phyloP scores from a whole-genome alignment of 1,284 basidiomycete genomes.

The Cryptococcus sp. region DNA sequence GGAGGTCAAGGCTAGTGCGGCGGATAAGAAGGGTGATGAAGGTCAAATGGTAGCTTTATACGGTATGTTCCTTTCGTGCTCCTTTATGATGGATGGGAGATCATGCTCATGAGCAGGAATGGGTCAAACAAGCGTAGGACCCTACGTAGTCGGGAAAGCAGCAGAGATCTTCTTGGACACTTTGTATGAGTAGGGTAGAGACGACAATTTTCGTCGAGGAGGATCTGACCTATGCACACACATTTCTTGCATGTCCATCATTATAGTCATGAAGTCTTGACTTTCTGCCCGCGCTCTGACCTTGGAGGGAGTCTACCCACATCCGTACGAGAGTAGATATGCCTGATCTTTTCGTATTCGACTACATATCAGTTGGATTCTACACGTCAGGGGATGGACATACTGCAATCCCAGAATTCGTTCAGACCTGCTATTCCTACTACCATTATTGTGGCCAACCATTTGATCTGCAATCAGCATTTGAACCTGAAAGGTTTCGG shows the following conservation, averaged over 20 bases:
- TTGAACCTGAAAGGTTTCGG: not conserved
- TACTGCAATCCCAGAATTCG: conserved; percentile 34
- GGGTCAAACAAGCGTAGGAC: conserved; percentile 80
- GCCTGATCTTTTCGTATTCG: conserved; percentile 26
- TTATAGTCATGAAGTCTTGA: not conserved
- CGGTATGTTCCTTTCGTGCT: conserved; percentile 55
- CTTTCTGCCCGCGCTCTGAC: not conserved
- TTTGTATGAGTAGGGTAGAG: conserved; percentile 65
- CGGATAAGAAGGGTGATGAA: conserved; percentile 49
- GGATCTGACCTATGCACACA: not conserved
- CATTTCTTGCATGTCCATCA: no score
- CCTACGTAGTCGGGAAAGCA: conserved; percentile 78
- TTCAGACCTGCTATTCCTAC: conserved; percentile 34
- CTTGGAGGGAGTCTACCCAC: conserved; percentile 23
- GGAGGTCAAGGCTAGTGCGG: conserved; percentile 65
- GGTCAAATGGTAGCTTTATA: conserved; percentile 85
- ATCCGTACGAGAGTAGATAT: conserved; percentile 31
- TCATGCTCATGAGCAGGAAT: conserved; percentile 57
- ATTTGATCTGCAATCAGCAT: conserved; percentile 21
- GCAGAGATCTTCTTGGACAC: conserved; percentile 76
- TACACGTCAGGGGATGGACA: conserved; percentile 4
- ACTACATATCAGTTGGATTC: conserved; percentile 16
- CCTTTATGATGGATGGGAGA: not conserved
- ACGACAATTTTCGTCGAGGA: not conserved
- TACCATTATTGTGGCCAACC: conserved; percentile 22